Evolutionary conservation across 306 rosid species (phyloP).

Genomic region (Mimosa pudica): DNA sequence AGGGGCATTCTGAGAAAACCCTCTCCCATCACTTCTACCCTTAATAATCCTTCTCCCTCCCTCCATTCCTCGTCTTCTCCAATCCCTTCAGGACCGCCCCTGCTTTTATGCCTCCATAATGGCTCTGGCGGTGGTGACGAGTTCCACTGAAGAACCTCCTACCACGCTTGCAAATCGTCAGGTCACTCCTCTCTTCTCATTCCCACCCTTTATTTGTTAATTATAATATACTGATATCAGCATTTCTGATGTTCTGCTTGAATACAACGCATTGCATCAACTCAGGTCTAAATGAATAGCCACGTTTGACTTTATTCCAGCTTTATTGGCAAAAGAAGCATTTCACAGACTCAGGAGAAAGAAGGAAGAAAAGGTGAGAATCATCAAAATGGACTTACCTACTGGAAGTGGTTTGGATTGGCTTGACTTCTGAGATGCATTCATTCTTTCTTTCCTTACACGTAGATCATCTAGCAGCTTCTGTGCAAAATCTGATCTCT

Average conservation of each 20-base stretch:
- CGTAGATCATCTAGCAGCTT: slow-evolving; percentile 90
- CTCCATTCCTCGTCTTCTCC: no score
- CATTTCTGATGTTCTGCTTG: not conserved
- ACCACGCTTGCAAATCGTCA: no score
- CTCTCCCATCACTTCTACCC: no score
- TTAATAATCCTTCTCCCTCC: no score
- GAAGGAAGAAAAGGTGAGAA: not conserved
- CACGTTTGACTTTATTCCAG: not conserved
- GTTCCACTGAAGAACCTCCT: no score
- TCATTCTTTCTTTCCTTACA: slow-evolving; percentile 68
- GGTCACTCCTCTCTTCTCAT: no score
- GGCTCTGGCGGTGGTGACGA: no score
- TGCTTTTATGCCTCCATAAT: no score
- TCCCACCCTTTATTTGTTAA: no score
- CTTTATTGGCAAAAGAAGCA: not conserved
- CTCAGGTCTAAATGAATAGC: not conserved
- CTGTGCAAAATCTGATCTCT: slow-evolving; percentile 93
- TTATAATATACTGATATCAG: no score
- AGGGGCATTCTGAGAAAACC: no score
- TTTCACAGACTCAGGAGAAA: not conserved
- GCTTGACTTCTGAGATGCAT: slow-evolving; percentile 61
- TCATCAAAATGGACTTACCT: slow-evolving; percentile 48
- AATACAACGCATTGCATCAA: not conserved
- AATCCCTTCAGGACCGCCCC: no score
- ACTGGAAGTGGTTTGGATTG: slow-evolving; percentile 56